Conservation (phyloP, 305 asterid genomes). For the Caryopteris hybrid region DNA sequence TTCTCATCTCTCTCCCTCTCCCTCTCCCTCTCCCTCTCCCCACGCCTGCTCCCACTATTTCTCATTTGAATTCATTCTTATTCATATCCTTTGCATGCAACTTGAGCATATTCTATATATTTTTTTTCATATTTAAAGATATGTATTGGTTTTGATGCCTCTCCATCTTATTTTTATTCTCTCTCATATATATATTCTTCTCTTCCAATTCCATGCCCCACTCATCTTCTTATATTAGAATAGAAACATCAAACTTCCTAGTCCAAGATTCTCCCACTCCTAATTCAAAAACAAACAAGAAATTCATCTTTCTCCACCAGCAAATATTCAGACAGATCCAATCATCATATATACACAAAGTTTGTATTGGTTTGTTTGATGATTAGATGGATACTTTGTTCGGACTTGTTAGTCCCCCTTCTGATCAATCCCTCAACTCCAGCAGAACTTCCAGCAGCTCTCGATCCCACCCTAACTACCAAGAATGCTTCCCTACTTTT, state of each 20-base stretch:
- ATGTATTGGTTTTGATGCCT: no score
- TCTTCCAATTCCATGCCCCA: no score
- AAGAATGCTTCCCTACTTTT: slow-evolving; percentile 88
- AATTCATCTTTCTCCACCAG: slow-evolving; percentile 27
- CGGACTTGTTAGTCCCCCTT: slow-evolving; percentile 70
- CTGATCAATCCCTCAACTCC: slow-evolving; percentile 47
- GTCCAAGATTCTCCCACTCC: slow-evolving; percentile 35
- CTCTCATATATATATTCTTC: no score
- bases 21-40: slow-evolving; percentile 11
- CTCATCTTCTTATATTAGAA: no score
- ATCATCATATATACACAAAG: neutral
- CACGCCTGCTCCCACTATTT: slow-evolving; percentile 62
- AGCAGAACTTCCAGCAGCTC: slow-evolving; percentile 81
- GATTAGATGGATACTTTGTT: slow-evolving; percentile 93
- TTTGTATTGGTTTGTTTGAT: slow-evolving; percentile 15
- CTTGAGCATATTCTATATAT: no score
- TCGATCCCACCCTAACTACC: slow-evolving; percentile 43
- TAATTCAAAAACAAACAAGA: slow-evolving; percentile 4
- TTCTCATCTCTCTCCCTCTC: slow-evolving; percentile 19
- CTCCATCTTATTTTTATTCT: no score
- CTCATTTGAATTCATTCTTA: no score
- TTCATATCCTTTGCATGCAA: no score
- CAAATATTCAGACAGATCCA: slow-evolving; percentile 19
- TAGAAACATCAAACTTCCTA: slow-evolving; percentile 28
- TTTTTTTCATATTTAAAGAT: no score